Conservation (phyloP, 345 rosid species). For the Boechera stricta region DNA sequence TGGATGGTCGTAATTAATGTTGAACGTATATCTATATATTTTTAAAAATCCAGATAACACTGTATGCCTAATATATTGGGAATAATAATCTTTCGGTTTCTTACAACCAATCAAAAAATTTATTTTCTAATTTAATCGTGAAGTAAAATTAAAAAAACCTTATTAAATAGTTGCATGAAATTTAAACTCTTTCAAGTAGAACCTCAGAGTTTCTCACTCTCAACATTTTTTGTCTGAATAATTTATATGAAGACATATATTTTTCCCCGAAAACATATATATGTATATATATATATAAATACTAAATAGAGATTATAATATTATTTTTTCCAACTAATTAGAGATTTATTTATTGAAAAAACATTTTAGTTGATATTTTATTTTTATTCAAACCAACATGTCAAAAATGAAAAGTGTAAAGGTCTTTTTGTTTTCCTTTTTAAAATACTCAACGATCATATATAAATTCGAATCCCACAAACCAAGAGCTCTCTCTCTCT, state of each 20-base stretch:
- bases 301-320: too few species aligned
- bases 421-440: constrained; percentile 5
- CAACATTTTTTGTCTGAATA: neutral
- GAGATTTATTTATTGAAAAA: too few species aligned
- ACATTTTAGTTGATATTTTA: neutral
- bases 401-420: constrained; percentile 13
- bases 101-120: too few species aligned
- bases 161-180: neutral
- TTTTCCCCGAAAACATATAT: neutral
- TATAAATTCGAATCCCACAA: constrained; percentile 31
- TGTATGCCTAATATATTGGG: neutral
- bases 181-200: neutral
- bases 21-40: neutral
- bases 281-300: too few species aligned
- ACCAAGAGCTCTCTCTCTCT: constrained; percentile 21
- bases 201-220: neutral
- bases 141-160: too few species aligned
- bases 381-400: neutral
- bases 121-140: neutral
- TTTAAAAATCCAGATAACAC: too few species aligned
- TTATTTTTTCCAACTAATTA: too few species aligned
- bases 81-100: too few species aligned
- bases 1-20: neutral
- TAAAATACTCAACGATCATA: constrained; percentile 36
- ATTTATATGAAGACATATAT: neutral